These are phyloP conservation scores for Copromyces sp. DNA, from an alignment of 495 filamentous ascomycete genomes.

Conservation along the genomic window DNA sequence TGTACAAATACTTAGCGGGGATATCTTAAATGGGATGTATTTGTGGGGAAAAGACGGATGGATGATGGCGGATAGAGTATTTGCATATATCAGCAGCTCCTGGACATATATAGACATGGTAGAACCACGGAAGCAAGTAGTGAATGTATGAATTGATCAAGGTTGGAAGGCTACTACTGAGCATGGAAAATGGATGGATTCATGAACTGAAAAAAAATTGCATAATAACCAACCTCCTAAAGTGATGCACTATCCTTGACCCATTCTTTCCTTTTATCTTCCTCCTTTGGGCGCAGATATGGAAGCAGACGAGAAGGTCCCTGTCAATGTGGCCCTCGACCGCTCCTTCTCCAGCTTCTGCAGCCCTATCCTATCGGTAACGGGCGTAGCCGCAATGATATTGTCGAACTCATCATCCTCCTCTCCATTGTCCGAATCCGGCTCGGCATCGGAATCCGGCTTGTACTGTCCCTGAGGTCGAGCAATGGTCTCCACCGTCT, in stretches of 20 bases:
- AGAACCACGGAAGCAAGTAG: not conserved
- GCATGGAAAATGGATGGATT: not conserved
- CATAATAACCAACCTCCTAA: too few relatives aligned
- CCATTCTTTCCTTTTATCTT: not conserved
- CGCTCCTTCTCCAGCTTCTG: constrained; percentile 37
- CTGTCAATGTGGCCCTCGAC: constrained; percentile 18
- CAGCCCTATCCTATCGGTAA: constrained; percentile 69
- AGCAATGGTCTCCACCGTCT: constrained; percentile 49
- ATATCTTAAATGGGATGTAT: not conserved
- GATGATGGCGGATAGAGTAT: not conserved
- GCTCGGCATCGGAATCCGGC: constrained; percentile 62
- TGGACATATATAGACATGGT: not conserved
- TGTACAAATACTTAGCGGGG: not conserved
- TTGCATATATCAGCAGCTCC: not conserved
- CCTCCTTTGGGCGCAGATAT: constrained; percentile 21
- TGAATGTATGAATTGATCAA: not conserved
- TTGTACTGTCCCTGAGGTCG: constrained; percentile 36
- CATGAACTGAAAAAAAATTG: not conserved
- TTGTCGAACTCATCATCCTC: constrained; percentile 63
- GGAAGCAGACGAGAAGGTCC: constrained; percentile 20
- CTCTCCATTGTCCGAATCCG: constrained; percentile 60
- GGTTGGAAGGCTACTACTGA: not conserved
- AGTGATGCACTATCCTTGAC: too few relatives aligned
- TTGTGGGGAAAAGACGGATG: not conserved
- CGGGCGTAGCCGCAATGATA: constrained; percentile 79